Conservation (phyloP, 176 grass and related monocot species). For the Avena atlantica region DNA sequence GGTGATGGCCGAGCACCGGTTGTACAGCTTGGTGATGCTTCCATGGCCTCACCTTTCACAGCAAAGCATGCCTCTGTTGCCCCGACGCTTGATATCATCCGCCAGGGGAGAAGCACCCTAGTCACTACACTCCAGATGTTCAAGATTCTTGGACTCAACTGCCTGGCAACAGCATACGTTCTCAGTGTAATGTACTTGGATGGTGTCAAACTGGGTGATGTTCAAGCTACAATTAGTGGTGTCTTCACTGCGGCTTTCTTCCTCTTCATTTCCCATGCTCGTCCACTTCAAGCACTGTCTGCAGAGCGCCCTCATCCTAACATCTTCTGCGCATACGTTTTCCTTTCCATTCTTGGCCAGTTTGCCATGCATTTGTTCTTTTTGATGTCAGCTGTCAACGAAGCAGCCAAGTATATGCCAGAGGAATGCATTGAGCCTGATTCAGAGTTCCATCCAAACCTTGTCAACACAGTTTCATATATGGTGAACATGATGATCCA, state of each 20-base stretch:
- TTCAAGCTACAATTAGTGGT: conserved; percentile 96
- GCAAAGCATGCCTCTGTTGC: conserved; percentile 96
- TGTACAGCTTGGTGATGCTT: conserved; percentile 98
- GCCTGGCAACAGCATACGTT: conserved; percentile 94
- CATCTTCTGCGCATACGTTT: conserved; percentile 91
- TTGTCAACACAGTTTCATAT: conserved; percentile 99
- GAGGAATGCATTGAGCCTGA: conserved; percentile 98
- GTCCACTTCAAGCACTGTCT: conserved; percentile 83
- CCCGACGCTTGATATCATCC: conserved; percentile 94
- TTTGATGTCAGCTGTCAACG: conserved; percentile 79
- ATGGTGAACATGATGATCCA: conserved; percentile 99
- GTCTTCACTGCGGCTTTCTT: conserved; percentile 97
- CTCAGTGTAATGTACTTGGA: conserved; percentile 98
- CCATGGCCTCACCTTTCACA: conserved; percentile 98
- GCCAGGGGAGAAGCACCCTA: conserved; percentile 90
- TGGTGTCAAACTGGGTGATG: conserved; percentile 95
- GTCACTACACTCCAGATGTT: conserved; percentile 99
- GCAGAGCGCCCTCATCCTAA: conserved; percentile 86
- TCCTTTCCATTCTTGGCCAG: conserved; percentile 94
- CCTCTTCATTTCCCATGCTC: conserved; percentile 98
- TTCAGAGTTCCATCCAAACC: conserved; percentile 90
- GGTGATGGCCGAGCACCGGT: conserved; percentile 75
- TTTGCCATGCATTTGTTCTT: conserved; percentile 97
- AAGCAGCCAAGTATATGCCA: conserved; percentile 91
- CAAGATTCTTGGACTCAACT: conserved; percentile 99